Conservation (phyloP, 345 rosid genomes). For the Hibiscus mutabilis region DNA sequence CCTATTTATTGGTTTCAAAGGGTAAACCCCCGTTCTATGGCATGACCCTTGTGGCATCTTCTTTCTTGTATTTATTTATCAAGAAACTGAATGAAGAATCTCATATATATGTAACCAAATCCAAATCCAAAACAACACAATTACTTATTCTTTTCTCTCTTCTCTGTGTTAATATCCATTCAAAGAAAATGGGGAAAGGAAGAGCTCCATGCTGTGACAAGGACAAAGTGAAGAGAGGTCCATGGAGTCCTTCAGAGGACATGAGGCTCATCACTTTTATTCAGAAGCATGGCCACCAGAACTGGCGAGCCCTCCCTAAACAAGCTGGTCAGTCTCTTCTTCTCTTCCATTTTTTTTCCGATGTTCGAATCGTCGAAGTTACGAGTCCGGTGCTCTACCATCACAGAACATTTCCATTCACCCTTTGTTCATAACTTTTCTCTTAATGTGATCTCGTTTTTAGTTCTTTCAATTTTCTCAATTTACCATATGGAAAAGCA, state of each 20-base stretch:
- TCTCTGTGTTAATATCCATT: neutral
- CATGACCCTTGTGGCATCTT: constrained; percentile 20
- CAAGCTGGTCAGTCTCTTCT: constrained; percentile 55
- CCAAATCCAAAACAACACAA: neutral
- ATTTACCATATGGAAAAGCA: too few relatives aligned
- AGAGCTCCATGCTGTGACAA: constrained; percentile 93
- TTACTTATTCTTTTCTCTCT: neutral
- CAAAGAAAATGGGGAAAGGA: constrained; percentile 31
- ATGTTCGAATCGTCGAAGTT: neutral
- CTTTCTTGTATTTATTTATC: neutral
- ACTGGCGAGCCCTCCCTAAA: constrained; percentile 92
- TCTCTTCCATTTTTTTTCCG: neutral
- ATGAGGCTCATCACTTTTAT: constrained; percentile 66
- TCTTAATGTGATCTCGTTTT: too few relatives aligned
- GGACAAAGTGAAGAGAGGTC: constrained; percentile 79
- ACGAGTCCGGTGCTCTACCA: neutral
- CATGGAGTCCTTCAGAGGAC: constrained; percentile 93
- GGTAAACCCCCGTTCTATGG: neutral
- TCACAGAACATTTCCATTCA: neutral
- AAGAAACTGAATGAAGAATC: neutral
- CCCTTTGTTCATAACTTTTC: neutral
- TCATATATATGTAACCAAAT: neutral
- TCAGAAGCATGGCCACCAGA: constrained; percentile 77
- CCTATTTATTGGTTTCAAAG: constrained; percentile 16
- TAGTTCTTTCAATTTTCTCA: too few relatives aligned